Evolutionary conservation across 2,329 filamentous ascomycete genomes (phyloP).

Genomic region (Chaetomium sp.): DNA sequence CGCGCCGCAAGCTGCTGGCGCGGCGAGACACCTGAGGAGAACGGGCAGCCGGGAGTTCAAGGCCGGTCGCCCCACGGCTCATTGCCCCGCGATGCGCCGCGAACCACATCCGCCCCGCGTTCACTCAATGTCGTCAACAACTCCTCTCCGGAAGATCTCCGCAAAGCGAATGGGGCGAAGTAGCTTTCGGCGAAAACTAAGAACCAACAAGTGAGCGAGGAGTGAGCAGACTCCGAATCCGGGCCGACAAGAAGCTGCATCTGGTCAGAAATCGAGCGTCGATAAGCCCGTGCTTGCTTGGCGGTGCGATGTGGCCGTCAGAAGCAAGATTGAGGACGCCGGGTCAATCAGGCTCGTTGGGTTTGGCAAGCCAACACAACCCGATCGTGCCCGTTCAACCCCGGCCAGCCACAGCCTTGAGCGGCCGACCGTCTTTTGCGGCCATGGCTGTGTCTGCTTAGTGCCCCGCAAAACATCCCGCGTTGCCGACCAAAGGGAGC

Average conservation of each 20-base stretch:
- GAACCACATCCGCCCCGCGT: not conserved
- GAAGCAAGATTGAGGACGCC: not conserved
- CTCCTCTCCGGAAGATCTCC: too few species aligned
- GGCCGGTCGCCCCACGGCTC: not conserved
- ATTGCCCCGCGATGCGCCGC: not conserved
- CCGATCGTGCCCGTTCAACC: not conserved
- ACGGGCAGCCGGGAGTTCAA: not conserved
- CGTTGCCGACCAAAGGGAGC: not conserved
- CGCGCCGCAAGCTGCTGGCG: not conserved
- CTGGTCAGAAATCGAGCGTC: too few species aligned
- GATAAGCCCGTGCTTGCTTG: too few species aligned
- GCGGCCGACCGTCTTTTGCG: slow-evolving; percentile 12
- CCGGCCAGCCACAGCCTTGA: slow-evolving; percentile 9
- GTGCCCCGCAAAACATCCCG: slow-evolving; percentile 10
- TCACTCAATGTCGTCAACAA: too few species aligned
- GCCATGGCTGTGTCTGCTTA: slow-evolving; percentile 14
- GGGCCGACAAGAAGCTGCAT: too few species aligned
- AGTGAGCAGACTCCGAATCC: too few species aligned
- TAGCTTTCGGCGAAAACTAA: too few species aligned
- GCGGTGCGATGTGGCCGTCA: too few species aligned
- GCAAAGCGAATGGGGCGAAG: too few species aligned
- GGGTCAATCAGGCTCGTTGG: not conserved
- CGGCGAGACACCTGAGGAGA: slow-evolving; percentile 2
- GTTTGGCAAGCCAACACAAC: not conserved
- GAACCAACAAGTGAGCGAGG: too few species aligned